These are phyloP conservation scores for Diutina catenulata DNA, from an alignment of 1,139 yeast genomes.

Conservation along the genomic window DNA sequence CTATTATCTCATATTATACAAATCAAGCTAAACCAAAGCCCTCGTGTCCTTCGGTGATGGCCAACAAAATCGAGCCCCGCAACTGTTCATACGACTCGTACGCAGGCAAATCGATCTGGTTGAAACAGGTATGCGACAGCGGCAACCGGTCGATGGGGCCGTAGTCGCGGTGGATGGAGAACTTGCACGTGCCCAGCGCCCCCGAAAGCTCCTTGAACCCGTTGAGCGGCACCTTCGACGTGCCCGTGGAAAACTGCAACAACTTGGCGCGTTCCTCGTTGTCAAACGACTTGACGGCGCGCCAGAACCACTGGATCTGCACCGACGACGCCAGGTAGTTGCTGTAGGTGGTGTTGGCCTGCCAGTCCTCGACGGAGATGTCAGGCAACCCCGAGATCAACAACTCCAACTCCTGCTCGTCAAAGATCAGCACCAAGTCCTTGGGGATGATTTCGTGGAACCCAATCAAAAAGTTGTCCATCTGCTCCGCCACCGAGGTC, in stretches of 20 bases:
- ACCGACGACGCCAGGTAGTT: constrained; percentile 79
- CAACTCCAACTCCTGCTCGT: constrained; percentile 90
- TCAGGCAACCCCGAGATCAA: constrained; percentile 93
- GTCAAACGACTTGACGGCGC: constrained; percentile 92
- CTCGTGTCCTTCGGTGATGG: constrained; percentile 91
- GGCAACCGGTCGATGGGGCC: constrained; percentile 83
- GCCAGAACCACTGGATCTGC: constrained; percentile 96
- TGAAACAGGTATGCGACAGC: constrained; percentile 92
- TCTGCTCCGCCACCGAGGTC: constrained; percentile 76
- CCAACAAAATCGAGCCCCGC: constrained; percentile 68
- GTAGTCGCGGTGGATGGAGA: constrained; percentile 83
- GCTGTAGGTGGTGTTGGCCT: constrained; percentile 67
- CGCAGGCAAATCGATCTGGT: constrained; percentile 88
- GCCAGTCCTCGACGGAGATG: constrained; percentile 94
- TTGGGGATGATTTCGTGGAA: constrained; percentile 90
- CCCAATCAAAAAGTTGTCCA: constrained; percentile 76
- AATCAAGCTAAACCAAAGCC: constrained; percentile 84
- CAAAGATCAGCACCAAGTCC: constrained; percentile 77
- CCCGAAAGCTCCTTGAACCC: constrained; percentile 91
- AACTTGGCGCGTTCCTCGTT: constrained; percentile 89
- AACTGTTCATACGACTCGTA: constrained; percentile 82
- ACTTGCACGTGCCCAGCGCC: constrained; percentile 76
- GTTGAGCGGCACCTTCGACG: constrained; percentile 89
- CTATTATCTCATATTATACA: too few species aligned
- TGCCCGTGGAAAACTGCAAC: constrained; percentile 94